Evolutionary conservation across 2,329 filamentous ascomycete species (phyloP).

Genomic region (Ambrosiella xylebori): DNA sequence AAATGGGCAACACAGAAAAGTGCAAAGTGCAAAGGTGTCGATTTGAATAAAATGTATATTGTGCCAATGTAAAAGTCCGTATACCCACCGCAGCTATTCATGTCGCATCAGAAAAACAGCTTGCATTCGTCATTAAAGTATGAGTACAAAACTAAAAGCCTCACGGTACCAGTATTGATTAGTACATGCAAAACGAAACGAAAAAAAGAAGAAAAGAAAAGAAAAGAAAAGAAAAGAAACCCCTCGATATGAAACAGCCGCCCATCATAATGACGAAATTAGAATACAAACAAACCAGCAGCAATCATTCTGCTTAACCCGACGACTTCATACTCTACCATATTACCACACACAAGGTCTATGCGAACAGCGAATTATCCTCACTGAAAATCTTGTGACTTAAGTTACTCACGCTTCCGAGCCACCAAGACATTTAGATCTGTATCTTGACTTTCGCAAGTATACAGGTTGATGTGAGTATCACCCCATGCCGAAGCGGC

Average conservation of each 20-base stretch:
- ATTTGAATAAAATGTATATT: too few relatives aligned
- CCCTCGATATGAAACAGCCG: not conserved
- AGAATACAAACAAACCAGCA: not conserved
- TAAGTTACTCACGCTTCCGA: conserved; percentile 2
- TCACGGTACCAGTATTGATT: not conserved
- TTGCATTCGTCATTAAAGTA: not conserved
- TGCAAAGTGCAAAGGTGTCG: too few relatives aligned
- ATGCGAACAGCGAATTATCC: too few relatives aligned
- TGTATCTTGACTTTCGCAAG: conserved; percentile 38
- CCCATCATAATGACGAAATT: not conserved
- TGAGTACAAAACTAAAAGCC: not conserved
- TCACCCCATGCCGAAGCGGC: conserved; percentile 76
- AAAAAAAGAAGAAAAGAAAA: not conserved
- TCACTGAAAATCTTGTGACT: too few relatives aligned
- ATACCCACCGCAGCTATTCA: too few relatives aligned
- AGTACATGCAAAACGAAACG: not conserved
- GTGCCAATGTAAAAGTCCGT: too few relatives aligned
- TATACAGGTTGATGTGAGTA: conserved; percentile 78
- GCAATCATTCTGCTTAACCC: too few relatives aligned
- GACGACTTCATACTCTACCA: too few relatives aligned
- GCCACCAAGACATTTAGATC: conserved; percentile 8
- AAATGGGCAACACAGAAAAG: too few relatives aligned
- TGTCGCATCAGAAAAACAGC: too few relatives aligned
- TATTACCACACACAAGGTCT: too few relatives aligned
- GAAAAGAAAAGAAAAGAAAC: not conserved